phyloP scores from a whole-genome alignment of 768 basidiomycete genomes.

The Boletus pseudopeckii region DNA sequence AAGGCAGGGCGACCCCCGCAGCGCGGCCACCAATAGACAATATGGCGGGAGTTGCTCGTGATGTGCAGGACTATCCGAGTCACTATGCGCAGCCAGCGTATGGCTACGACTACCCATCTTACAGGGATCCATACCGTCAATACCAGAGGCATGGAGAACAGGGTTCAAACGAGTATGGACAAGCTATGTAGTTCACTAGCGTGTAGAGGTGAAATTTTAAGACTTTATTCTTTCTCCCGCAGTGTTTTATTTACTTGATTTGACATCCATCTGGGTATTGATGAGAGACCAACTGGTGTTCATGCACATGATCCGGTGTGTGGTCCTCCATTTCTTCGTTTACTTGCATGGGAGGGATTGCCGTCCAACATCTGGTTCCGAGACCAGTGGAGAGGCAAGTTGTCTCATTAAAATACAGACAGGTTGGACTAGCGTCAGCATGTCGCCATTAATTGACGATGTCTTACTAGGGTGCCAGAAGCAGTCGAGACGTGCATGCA shows the following conservation, averaged over 20 bases:
- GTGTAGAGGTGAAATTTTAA: conserved; percentile 14
- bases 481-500: background rate
- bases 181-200: conserved; percentile 28
- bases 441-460: background rate
- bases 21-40: conserved; percentile 32
- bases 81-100: conserved; percentile 23
- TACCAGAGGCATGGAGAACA: conserved; percentile 31
- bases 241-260: conserved; percentile 29
- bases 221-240: conserved; percentile 10
- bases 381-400: background rate
- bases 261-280: conserved; percentile 10
- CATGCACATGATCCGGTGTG: background rate
- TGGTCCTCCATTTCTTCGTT: background rate
- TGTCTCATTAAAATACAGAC: background rate
- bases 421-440: background rate
- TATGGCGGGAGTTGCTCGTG: conserved; percentile 35
- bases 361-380: background rate
- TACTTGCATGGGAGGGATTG: background rate
- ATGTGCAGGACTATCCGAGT: conserved; percentile 38
- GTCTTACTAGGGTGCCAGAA: background rate
- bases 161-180: conserved; percentile 30
- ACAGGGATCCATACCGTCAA: conserved; percentile 26
- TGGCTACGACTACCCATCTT: conserved; percentile 28
- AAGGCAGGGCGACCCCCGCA: conserved; percentile 42
- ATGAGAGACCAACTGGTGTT: background rate